Conservation (phyloP, 306 rosid genomes). For the Acacia acuminata region DNA sequence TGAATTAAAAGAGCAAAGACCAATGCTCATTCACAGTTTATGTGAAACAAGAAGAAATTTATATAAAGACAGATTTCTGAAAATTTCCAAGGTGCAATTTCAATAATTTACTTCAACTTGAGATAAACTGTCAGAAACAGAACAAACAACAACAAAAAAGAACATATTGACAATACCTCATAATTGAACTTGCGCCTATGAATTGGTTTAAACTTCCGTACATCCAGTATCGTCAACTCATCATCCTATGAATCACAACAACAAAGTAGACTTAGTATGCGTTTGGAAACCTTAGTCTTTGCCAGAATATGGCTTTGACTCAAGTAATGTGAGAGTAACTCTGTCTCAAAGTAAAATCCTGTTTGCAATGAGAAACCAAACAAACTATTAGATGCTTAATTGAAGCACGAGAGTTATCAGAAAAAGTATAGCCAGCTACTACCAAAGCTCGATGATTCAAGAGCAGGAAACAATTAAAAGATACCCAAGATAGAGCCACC, state of each 20-base stretch:
- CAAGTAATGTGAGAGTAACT: background rate
- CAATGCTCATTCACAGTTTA: background rate
- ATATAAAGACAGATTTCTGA: background rate
- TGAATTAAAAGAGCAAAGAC: background rate
- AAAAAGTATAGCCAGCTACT: constrained; percentile 22
- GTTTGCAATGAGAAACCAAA: background rate
- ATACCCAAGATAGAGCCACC: background rate
- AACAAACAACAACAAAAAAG: constrained; percentile 1
- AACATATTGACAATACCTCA: constrained; percentile 59
- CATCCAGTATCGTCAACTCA: constrained; percentile 92
- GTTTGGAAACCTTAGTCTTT: background rate
- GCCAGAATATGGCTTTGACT: background rate
- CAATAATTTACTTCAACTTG: background rate
- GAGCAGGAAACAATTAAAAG: constrained; percentile 17
- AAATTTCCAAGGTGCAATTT: constrained; percentile 8
- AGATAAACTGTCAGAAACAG: constrained; percentile 14
- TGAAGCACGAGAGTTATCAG: constrained; percentile 13
- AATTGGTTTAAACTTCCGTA: constrained; percentile 89
- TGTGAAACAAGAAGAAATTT: background rate
- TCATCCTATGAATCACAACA: constrained; percentile 63
- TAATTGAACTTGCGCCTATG: constrained; percentile 91
- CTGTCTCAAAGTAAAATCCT: background rate
- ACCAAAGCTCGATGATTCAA: constrained; percentile 15
- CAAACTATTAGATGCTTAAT: constrained; percentile 1
- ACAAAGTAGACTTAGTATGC: background rate